Conservation (phyloP, 805 yeast species). For the Saccharomycopsis vini region DNA sequence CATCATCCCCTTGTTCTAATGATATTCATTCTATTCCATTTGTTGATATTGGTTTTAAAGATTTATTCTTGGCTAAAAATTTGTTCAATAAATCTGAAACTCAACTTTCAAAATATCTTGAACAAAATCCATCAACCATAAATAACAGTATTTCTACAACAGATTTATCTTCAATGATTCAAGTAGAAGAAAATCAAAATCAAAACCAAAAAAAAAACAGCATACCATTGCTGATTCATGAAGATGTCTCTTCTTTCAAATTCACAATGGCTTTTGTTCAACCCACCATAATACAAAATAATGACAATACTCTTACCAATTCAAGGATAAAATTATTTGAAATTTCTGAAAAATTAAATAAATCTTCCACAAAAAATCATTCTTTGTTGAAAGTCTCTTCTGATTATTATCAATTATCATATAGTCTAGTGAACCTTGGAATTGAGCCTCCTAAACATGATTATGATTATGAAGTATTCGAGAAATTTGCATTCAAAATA, state of each 20-base stretch:
- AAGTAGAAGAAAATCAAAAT: no score
- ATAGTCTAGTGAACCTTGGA: background rate
- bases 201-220: no score
- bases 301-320: background rate
- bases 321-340: background rate
- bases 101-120: background rate
- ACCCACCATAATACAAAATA: background rate
- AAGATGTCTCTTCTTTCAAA: background rate
- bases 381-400: background rate
- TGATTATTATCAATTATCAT: background rate
- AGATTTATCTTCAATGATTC: no score
- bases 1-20: background rate
- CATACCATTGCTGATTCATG: background rate
- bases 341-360: background rate
- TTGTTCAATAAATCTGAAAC: background rate
- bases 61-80: background rate
- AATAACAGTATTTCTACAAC: no score
- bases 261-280: background rate
- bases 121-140: background rate
- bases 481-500: conserved; percentile 3
- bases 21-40: no score
- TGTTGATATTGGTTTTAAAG: background rate
- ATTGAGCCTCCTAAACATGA: conserved; percentile 8
- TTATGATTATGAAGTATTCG: conserved; percentile 11
- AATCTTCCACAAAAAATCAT: background rate